Evolutionary conservation across 2,329 filamentous ascomycete genomes (phyloP).

Genomic region (Atkinsonella hypoxylon): DNA sequence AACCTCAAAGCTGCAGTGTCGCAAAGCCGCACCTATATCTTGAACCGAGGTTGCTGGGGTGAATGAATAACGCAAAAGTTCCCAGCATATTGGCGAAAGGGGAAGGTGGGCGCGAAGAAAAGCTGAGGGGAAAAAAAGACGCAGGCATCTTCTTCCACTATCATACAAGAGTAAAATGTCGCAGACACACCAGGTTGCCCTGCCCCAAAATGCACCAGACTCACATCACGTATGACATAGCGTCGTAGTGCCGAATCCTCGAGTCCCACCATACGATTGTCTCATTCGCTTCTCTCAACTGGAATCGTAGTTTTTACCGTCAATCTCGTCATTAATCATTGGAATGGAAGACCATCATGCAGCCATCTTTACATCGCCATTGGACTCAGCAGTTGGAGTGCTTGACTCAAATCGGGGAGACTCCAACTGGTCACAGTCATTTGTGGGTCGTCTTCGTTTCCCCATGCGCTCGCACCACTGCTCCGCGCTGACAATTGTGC

Average conservation of each 20-base stretch:
- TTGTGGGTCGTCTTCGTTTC: constrained; percentile 17
- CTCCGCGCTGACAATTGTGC: constrained; percentile 82
- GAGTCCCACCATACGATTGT: too few relatives aligned
- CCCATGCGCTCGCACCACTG: constrained; percentile 78
- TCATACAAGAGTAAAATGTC: neutral
- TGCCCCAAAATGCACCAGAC: too few relatives aligned
- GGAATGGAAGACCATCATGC: neutral
- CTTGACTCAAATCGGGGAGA: neutral
- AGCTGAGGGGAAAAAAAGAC: neutral
- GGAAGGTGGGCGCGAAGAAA: neutral
- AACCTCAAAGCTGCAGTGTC: neutral
- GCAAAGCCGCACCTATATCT: neutral
- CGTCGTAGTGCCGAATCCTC: too few relatives aligned
- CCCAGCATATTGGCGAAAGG: neutral
- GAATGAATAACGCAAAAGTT: neutral
- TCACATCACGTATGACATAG: too few relatives aligned
- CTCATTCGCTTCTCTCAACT: too few relatives aligned
- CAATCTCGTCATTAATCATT: neutral
- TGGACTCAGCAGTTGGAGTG: neutral
- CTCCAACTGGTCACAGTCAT: constrained; percentile 14
- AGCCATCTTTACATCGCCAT: constrained; percentile 16
- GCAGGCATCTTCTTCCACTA: neutral
- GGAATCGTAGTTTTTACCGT: too few relatives aligned
- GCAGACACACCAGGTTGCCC: too few relatives aligned
- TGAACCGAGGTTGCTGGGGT: neutral